Base-by-base conservation (phyloP, 108 stramenopile species). In the Phaeodactylum tricornutum region DNA sequence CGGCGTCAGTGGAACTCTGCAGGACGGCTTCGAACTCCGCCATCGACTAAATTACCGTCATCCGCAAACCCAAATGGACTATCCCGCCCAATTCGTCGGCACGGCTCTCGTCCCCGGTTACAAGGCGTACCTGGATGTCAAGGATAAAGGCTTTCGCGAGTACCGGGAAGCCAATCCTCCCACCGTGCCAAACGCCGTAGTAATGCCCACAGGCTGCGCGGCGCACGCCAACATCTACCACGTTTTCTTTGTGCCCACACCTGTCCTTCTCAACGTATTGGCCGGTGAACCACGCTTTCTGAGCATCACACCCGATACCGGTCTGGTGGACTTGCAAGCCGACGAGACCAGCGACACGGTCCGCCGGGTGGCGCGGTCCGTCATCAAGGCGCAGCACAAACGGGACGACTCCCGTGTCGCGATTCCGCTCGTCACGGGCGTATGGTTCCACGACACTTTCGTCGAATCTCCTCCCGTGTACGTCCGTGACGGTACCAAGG, bases 151-250 rank as follows among this genome's bases (percentile, higher is more conserved):
- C 4, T 70, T 64, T 63, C 57, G 76, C 17, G 56, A 78, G 40
- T 71, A 78, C 43, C 47, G 38, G 8, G 39, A 45, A 5, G 72
- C 69, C 32, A 60, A 64, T 7, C 57, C 39, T 26, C 66, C 46
- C 11, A 61, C 74, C 2, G 14, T 66, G 5, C 57, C 74, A 26
- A 78, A 78, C 30, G 33, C 45, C 22, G 54, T 63, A 50, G 69
- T 78, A 3, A 47, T 66, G 34, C 45, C 76, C 8, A 71, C 50
- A 22, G 76, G 76, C 19, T 78, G 76, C 53, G 33, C 65, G 12
- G 72, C 74, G 41, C 76, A 78, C 33, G 72, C 72, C 41, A 78
- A 78, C 30, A 46, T 64, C 29, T 73, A 78, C 55, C 66, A 56
- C 26, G 52, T 78, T n/a, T 78, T 74, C 20, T 43, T 71, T 19